Evolutionary conservation across 2,329 filamentous ascomycete species (phyloP).

Genomic region (Fusarium mangiferae): DNA sequence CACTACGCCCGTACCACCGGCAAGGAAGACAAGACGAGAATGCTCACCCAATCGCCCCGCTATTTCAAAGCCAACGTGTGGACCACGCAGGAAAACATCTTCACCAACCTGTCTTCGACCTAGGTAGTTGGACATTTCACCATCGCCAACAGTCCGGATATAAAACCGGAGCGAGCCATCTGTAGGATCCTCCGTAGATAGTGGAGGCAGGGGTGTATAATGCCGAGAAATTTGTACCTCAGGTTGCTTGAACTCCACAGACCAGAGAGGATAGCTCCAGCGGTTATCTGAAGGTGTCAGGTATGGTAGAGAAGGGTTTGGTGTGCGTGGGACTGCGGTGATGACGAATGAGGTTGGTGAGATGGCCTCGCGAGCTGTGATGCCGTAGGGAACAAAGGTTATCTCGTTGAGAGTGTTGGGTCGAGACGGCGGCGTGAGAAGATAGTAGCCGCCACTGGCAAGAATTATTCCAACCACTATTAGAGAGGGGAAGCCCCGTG

Average conservation of each 20-base stretch:
- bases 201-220: conserved; percentile 86
- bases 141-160: conserved; percentile 79
- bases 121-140: conserved; percentile 88
- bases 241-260: conserved; percentile 93
- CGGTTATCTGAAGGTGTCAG: conserved; percentile 25
- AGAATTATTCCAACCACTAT: conserved; percentile 39
- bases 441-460: conserved; percentile 42
- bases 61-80: conserved; percentile 74
- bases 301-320: conserved; percentile 44
- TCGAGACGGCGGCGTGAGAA: conserved; percentile 36
- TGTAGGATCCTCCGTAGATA: conserved; percentile 42
- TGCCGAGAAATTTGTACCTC: conserved; percentile 90
- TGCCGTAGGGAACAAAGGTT: conserved; percentile 73
- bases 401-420: conserved; percentile 62
- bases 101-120: conserved; percentile 70
- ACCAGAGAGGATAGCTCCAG: conserved; percentile 75
- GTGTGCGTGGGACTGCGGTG: conserved; percentile 62
- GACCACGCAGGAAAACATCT: conserved; percentile 80
- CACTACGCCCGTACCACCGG: conserved; percentile 92
- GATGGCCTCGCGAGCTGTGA: conserved; percentile 69
- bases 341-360: conserved; percentile 77
- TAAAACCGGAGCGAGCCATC: conserved; percentile 72
- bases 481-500: conserved; percentile 39
- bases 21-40: conserved; percentile 78
- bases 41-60: conserved; percentile 44